Evolutionary conservation across 148 eudicot genomes (phyloP), one percentile per base, ranked within the genome.

Genomic region (Nyssa sinensis): DNA sequence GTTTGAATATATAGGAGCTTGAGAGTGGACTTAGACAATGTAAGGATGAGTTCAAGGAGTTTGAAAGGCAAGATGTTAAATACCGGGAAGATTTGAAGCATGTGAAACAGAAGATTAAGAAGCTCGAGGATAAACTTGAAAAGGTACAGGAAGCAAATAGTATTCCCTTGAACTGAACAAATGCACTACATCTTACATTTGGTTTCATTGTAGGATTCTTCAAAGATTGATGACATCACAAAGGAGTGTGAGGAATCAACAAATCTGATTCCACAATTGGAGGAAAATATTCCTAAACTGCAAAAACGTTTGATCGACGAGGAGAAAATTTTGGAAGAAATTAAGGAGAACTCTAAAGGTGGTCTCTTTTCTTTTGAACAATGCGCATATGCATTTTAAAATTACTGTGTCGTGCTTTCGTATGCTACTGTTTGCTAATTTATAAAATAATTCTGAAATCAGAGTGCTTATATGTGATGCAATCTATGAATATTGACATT

Each of bases 11-110:
- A 21, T 31, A 95, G 98, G 98, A 90, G 71, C 96, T 95, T 49
- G 98, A 95, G 41, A 78, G 77, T 75, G 79, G 73, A 19, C 90
- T 95, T 66, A 80, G 79, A 64, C 71, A 58, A 23, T 87, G 92
- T 73, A 95, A 88, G 66, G 97, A 95, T 71, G 91, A 87, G 78
- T 92, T 95, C 75, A 92, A 95, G 79, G 97, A 90, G 74, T 95
- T 92, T 79, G 98, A 95, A 77, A 87, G 97, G 88, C 97, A 89
- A 86, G 97, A 95, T 71, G 86, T 95, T 35, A 95, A 94, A 73
- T 79, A 90, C 53, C 79, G 97, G 23, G 97, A 92, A 88, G 97
- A 95, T 77, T 79, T 81, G 30, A 90, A 95, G 81, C 96, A 92
- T 81, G 76, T 79, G 66, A 95, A 95, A 80, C 96, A 92, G 77